phyloP scores from a whole-genome alignment of 1,284 basidiomycete species.

The Ustilago cynodontis region DNA sequence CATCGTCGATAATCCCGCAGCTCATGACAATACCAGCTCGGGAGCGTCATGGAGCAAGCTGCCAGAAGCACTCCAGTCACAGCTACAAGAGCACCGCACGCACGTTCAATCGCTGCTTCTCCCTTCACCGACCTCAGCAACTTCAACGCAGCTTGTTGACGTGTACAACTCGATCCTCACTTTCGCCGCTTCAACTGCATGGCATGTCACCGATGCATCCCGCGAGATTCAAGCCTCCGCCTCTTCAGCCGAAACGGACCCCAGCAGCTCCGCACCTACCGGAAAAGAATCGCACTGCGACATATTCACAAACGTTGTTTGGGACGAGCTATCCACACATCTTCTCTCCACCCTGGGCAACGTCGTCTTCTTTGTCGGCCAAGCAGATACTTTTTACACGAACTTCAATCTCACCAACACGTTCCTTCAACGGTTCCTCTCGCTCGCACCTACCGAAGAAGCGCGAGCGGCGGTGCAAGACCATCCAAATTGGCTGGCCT shows the following conservation, averaged over 20 bases:
- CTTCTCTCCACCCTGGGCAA: conserved; percentile 83
- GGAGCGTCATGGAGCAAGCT: neutral
- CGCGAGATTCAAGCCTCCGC: conserved; percentile 72
- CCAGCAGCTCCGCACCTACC: neutral
- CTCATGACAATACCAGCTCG: neutral
- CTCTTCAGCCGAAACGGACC: neutral
- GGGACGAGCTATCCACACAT: conserved; percentile 82
- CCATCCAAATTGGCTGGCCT: conserved; percentile 79
- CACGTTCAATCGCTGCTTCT: conserved; percentile 70
- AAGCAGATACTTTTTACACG: conserved; percentile 84
- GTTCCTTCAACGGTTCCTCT: conserved; percentile 87
- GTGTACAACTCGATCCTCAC: conserved; percentile 85
- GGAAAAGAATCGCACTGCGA: conserved; percentile 33
- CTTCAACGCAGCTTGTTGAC: conserved; percentile 72
- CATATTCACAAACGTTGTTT: conserved; percentile 77
- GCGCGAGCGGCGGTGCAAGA: conserved; percentile 68
- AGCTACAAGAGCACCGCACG: conserved; percentile 79
- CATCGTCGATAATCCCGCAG: conserved; percentile 13
- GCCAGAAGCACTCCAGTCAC: conserved; percentile 69
- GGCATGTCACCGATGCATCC: conserved; percentile 79
- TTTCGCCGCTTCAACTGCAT: conserved; percentile 80
- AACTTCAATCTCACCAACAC: conserved; percentile 85
- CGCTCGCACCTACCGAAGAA: conserved; percentile 78
- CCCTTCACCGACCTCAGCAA: conserved; percentile 24
- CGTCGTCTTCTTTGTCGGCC: conserved; percentile 87